Base-by-base conservation (phyloP, 108 stramenopile species). In the Asterionellopsis glacialis region DNA sequence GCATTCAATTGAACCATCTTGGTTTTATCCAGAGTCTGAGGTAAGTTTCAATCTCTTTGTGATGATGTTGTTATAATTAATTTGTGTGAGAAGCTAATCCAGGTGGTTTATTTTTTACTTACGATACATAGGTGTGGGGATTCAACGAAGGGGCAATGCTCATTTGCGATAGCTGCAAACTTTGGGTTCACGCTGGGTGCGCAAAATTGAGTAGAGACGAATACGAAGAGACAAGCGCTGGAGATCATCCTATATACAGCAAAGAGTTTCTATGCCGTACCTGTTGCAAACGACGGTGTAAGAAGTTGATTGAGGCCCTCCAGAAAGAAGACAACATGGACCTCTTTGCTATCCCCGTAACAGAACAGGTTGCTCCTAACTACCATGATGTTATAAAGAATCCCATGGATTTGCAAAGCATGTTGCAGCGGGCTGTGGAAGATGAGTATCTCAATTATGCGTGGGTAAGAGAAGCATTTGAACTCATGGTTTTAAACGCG, bases 331-430 rank as follows among this genome's bases (percentile, higher is more conserved):
- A 95, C 63, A 61, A 26, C 15, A 70, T 76, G 16, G 39, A 54
- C 2, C 59, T 95, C 11, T 95, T 95, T 73, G 82, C 88, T 7
- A 67, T 69, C 40, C 94, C 94, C 9, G 94, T 95, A 12, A 85
- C 90, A 19, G 90, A 90, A 41, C 70, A 82, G 40, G 74, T 89
- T 18, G 91, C 91, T 19, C 96, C 94, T 0, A 96, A 85, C 51
- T 99, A 99, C 67, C 79, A 72, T 57, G 95, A 97, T 60, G 69
- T 94, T 13, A 88, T 96, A 61, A 88, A 83, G 47, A 49, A 83
- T 24, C 96, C 98, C 11, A 99, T 99, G 98, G 98, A 99, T 81
- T 60, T 99, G 15, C 86, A 93, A 45, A 97, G 95, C 15, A 90
- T 96, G 62, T 57, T 81, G 16, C 70, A 69, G 19, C 77, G 79